Evolutionary conservation across 2,329 filamentous ascomycete species (phyloP), one percentile per base, ranked within the genome.

Genomic region (Onygenales sp.): DNA sequence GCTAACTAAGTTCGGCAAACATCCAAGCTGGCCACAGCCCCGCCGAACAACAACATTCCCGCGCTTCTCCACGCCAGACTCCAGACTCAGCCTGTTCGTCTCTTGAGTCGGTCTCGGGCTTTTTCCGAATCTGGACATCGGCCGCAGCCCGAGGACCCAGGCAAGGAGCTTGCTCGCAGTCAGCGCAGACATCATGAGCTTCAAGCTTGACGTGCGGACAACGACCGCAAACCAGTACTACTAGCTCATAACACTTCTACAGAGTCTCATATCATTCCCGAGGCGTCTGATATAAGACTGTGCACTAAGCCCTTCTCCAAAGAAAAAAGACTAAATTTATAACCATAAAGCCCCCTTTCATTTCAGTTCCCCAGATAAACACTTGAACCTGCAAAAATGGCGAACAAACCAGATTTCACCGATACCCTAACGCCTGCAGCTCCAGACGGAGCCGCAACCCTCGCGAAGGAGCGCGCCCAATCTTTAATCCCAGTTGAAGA

Each of bases 361-460:
- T 11, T 31, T n/a, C 8, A 14, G 4, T 35, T 21, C 27, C 11
- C n/a, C 13, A 27, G n/a, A 36, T 21, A n/a, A 14, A 36, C 9
- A 48, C 36, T 21, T 27, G 33, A 35, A 27, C 32, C 5, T 21
- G 10, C 32, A 48, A 27, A 27, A 27, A 47, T 57, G 51, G 21
- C 32, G 35, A 39, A 44, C 7, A 52, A 51, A 31, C 6, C 67
- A 21, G 75, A 79, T 65, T 78, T 79, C 63, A 75, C 74, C 51
- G 72, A 75, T 60, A 66, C 66, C 14, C 72, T 79, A 33, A 72
- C 69, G 59, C 77, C 77, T 54, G 71, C 61, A 52, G 68, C 69
- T 58, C 69, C 69, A 44, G 67, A 72, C 58, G 77, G 76, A 31
- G 71, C 74, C 21, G 69, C 68, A 13, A 73, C 74, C 32, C 67